These are phyloP conservation scores for Euphorbia peplus DNA, from an alignment of 345 rosid genomes.

Conservation along the genomic window DNA sequence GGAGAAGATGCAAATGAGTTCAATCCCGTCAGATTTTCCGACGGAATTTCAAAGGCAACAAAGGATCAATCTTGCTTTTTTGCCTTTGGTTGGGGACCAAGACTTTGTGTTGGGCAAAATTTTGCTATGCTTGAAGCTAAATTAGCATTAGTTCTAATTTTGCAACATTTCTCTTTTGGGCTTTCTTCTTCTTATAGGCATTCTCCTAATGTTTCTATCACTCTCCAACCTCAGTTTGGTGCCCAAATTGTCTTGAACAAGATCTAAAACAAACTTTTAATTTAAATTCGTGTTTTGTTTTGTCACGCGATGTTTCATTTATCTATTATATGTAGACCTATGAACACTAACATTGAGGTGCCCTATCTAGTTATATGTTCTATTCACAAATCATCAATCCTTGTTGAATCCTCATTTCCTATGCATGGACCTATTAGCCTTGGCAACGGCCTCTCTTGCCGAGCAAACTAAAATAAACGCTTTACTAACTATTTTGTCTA, in stretches of 20 bases:
- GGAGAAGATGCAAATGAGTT: constrained; percentile 8
- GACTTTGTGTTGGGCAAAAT: constrained; percentile 11
- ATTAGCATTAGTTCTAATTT: neutral
- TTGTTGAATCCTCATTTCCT: too few relatives aligned
- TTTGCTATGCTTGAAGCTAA: constrained; percentile 11
- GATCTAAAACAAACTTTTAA: neutral
- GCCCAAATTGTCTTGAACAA: constrained; percentile 7
- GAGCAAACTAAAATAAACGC: too few relatives aligned
- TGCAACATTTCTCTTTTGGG: constrained; percentile 6
- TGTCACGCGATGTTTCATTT: too few relatives aligned
- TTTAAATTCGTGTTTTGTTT: too few relatives aligned
- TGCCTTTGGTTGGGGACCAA: constrained; percentile 9
- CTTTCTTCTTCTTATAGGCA: constrained; percentile 9
- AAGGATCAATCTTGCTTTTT: neutral
- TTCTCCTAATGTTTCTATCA: neutral
- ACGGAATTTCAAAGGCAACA: constrained; percentile 4
- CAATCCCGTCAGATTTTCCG: constrained; percentile 12
- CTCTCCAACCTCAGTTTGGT: constrained; percentile 14
- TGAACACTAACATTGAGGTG: too few relatives aligned
- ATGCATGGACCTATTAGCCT: too few relatives aligned
- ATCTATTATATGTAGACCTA: too few relatives aligned
- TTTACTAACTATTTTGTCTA: too few relatives aligned
- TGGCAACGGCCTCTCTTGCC: too few relatives aligned
- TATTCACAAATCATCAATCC: too few relatives aligned
- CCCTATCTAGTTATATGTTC: too few relatives aligned